Conservation (phyloP, 306 rosid species). For the Hippophae tibetana region DNA sequence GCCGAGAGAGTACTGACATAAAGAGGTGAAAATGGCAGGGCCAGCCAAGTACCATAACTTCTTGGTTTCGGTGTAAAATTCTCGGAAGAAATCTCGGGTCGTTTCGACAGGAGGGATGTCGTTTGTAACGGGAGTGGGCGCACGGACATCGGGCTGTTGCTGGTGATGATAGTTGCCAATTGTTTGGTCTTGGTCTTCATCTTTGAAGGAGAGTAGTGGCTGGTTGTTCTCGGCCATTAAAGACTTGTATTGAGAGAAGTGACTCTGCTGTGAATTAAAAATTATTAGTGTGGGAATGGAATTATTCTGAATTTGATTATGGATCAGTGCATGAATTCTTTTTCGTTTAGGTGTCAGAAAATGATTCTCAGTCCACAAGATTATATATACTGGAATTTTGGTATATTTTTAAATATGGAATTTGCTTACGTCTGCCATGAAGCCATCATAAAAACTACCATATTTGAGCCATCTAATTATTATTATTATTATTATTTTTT, state of each 20-base stretch:
- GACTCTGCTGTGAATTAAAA: too few relatives aligned
- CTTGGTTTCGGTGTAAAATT: conserved; percentile 46
- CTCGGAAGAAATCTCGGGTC: conserved; percentile 28
- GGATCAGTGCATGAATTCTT: too few relatives aligned
- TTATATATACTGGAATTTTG: too few relatives aligned
- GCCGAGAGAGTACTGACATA: conserved; percentile 83
- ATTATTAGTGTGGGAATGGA: too few relatives aligned
- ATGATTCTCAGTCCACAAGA: too few relatives aligned
- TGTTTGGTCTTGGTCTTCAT: background rate
- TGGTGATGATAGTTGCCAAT: background rate
- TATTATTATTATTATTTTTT: too few relatives aligned
- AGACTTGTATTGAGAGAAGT: background rate
- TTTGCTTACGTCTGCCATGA: too few relatives aligned
- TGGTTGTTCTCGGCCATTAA: conserved; percentile 22
- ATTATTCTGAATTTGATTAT: too few relatives aligned
- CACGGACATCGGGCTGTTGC: conserved; percentile 20
- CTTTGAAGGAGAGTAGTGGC: conserved; percentile 16
- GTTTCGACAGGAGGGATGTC: conserved; percentile 55
- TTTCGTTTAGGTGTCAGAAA: too few relatives aligned
- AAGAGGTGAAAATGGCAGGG: conserved; percentile 76
- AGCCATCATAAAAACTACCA: too few relatives aligned
- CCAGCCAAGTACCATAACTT: conserved; percentile 91
- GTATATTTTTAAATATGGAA: too few relatives aligned
- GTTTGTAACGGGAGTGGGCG: conserved; percentile 23
- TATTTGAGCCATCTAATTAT: too few relatives aligned